Conservation (phyloP, 2,329 filamentous ascomycete genomes). For the Penicillium sp. region DNA sequence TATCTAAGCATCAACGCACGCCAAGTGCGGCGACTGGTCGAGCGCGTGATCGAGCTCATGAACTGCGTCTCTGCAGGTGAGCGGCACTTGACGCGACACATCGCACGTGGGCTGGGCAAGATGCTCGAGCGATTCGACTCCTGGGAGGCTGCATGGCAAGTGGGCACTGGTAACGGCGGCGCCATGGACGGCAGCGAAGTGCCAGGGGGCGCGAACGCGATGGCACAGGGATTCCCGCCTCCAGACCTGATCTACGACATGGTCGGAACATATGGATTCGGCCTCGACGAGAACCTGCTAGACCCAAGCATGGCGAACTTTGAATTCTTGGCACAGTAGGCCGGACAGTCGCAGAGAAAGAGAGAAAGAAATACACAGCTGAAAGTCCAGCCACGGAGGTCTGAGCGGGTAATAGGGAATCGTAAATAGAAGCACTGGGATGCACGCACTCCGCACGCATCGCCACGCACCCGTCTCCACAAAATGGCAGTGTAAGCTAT, state of each 20-base stretch:
- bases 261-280: constrained; percentile 45
- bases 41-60: constrained; percentile 41
- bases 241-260: constrained; percentile 44
- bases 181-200: constrained; percentile 27
- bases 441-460: constrained; percentile 12
- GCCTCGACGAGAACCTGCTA: constrained; percentile 41
- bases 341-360: background rate
- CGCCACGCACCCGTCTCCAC: constrained; percentile 18
- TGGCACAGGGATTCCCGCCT: constrained; percentile 42
- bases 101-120: constrained; percentile 42
- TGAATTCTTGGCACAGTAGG: constrained; percentile 38
- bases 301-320: constrained; percentile 44
- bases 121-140: constrained; percentile 44
- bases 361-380: background rate
- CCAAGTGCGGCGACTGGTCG: constrained; percentile 39
- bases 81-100: constrained; percentile 42
- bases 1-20: constrained; percentile 41
- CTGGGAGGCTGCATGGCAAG: constrained; percentile 38
- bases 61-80: constrained; percentile 44
- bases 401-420: constrained; percentile 1
- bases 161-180: constrained; percentile 13
- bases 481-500: constrained; percentile 15
- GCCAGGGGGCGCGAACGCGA: constrained; percentile 42
- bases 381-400: background rate
- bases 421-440: constrained; percentile 14